Evolutionary conservation across 2,329 filamentous ascomycete species (phyloP), one percentile per base, ranked within the genome.

Genomic region (Tolypocladium album): DNA sequence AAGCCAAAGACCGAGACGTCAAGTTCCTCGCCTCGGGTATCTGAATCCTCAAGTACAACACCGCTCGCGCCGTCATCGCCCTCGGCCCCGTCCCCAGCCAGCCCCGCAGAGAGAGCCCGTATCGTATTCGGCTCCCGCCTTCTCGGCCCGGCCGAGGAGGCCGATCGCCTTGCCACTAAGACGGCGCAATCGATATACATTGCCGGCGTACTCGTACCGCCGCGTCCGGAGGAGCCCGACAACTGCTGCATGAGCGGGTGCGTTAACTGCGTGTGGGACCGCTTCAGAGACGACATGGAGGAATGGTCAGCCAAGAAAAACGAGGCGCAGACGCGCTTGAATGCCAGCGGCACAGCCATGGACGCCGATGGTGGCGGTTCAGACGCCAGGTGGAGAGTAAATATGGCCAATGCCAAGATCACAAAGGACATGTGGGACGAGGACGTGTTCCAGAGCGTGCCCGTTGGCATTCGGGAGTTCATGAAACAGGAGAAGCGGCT

Each of bases 161-260:
- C 82, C 63, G 82, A 85, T 61, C 81, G 84, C 47, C 74, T 85
- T 7, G 80, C 79, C 3, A 79, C 83, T 53, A 80, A 85, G 42
- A 76, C 84, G 15, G 76, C 80, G 17, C 79, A 82, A 62, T 85
- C 85, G 57, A 83, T 78, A 11, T 78, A 85, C 62, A 79, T 97
- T 59, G 92, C 89, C 1, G 93, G 92, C 4, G 82, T 97, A 1
- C 75, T 85, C 22, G 88, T 97, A 5, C 94, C 94, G 2, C 92
- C 92, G 0, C 83, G 84, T 56, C 94, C 94, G 1, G 82, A 85
- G 56, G 93, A 99, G 74, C 94, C 94, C 4, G 94, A 97, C 69
- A 97, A 99, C 71, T 99, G 94, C 81, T 99, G 94, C 75, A 99
- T 99, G 94, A 94, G 90, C 69, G 94, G 94, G 3, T 99, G 94